Evolutionary conservation across 257 asterid species (phyloP), one percentile per base, ranked within the genome.

Genomic region (Primulina tabacum): DNA sequence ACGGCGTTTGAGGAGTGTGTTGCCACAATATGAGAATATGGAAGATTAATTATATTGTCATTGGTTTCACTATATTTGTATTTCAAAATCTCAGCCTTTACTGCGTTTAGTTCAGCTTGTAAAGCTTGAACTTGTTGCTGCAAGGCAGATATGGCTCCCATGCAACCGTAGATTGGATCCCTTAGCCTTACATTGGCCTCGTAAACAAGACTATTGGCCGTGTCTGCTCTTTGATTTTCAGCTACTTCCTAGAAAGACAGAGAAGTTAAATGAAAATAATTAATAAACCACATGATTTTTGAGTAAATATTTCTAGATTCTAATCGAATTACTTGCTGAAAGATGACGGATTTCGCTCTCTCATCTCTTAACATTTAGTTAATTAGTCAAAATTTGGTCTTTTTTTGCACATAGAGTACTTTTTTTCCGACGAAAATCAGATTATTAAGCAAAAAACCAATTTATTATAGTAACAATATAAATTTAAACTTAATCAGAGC

Each of bases 81-180:
- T 60, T 82, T 84, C 29, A 90, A 32, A 53, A 91, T 84, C 80
- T 89, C 91, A 33, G 83, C 76, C 64, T 79, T 84, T 7, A 86
- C 83, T 18, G 86, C 84, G 66, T 74, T 82, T 7, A 91, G 67
- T 60, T 89, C 87, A 0, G 85, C 86, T 76, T 89, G 92, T 50
- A 89, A 38, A 20, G 83, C 24, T 63, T 87, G 87, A 10, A 91
- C 83, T 60, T 91, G 83, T 29, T 89, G 92, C 63, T 92, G 96
- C 69, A 92, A 76, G 12, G 87, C 73, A 17, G 96, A 85, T 50
- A 92, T 85, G 0, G 89, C 84, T 33, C 98, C 97, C 92, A 92
- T 83, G 95, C 96, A 89, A 12, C 96, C 98, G 26, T 89, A 86
- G 9, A 92, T 91, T 1, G 98, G 98, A 78, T 92, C 96, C 62